Percentiles rank a stretch among this genome's conserved stretches.
Evolutionary conservation across 177 flowering plant genomes (phyloP).

Genomic region (Telopea speciosissima): DNA sequence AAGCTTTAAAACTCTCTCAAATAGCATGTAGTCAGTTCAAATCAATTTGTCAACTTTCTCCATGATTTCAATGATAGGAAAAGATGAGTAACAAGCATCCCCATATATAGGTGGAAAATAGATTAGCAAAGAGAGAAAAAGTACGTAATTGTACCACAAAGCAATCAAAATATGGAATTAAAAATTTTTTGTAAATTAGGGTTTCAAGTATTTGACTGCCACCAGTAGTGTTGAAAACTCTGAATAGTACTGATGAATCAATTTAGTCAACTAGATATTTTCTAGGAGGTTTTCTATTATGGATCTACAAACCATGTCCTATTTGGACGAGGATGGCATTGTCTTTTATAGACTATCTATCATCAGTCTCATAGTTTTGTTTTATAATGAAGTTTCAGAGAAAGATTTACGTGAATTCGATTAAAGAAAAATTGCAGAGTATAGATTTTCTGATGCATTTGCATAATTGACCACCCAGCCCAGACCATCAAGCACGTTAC

Average conservation of each 20-base stretch:
- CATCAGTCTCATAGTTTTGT: constrained; percentile 11
- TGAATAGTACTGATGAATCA: too few relatives aligned
- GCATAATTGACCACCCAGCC: too few relatives aligned
- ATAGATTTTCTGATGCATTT: too few relatives aligned
- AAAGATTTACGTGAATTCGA: too few relatives aligned
- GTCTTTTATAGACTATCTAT: neutral
- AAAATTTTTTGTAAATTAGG: too few relatives aligned
- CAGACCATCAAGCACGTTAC: too few relatives aligned
- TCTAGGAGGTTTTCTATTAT: too few relatives aligned
- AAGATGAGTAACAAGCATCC: neutral
- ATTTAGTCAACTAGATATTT: too few relatives aligned
- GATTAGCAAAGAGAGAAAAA: neutral
- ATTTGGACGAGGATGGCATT: neutral
- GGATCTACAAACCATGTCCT: neutral
- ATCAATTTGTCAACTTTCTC: neutral
- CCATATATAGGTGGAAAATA: neutral
- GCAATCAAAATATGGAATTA: neutral
- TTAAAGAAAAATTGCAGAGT: too few relatives aligned
- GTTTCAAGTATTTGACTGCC: too few relatives aligned
- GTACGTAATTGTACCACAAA: neutral
- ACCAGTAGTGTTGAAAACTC: neutral
- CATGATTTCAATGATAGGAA: neutral
- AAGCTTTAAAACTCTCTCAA: neutral
- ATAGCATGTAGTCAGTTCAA: neutral
- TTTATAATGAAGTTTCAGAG: too few relatives aligned